phyloP scores from a whole-genome alignment of 2,329 filamentous ascomycete species.

The Cladophialophora carrionii region DNA sequence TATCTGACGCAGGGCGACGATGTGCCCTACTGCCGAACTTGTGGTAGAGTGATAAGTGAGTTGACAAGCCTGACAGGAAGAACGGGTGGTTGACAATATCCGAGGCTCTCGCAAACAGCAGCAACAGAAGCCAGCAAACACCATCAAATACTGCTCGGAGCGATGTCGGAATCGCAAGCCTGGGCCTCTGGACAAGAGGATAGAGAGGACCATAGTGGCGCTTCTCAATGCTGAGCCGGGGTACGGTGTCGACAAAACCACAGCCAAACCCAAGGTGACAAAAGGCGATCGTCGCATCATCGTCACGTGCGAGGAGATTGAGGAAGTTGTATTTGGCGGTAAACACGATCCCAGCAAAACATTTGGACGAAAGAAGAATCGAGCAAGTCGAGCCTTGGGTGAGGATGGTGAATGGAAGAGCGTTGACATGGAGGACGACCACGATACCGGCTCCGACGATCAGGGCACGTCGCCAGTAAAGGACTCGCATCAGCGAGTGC shows the following conservation, averaged over 20 bases:
- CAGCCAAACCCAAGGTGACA: conserved; percentile 23
- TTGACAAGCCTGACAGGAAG: neutral
- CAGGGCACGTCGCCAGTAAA: neutral
- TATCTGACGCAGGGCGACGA: conserved; percentile 56
- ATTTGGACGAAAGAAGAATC: conserved; percentile 43
- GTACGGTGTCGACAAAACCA: conserved; percentile 42
- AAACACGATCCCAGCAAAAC: conserved; percentile 13
- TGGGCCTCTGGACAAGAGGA: conserved; percentile 54
- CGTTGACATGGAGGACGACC: conserved; percentile 49
- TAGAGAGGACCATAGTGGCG: conserved; percentile 48
- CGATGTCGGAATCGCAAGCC: conserved; percentile 59
- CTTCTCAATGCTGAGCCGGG: conserved; percentile 45
- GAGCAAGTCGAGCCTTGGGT: conserved; percentile 47
- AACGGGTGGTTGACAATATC: neutral
- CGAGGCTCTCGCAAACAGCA: conserved; percentile 41
- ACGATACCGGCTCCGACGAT: conserved; percentile 5
- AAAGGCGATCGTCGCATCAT: conserved; percentile 59
- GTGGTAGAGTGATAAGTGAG: conserved; percentile 55
- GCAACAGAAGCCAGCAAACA: conserved; percentile 39
- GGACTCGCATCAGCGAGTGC: conserved; percentile 18
- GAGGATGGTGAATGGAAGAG: conserved; percentile 49
- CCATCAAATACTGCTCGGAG: conserved; percentile 61
- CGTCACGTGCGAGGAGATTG: conserved; percentile 56
- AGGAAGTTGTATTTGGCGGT: conserved; percentile 56
- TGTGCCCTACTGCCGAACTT: conserved; percentile 50